Conservation (phyloP, 768 basidiomycete genomes). For the Daedalea quercina region DNA sequence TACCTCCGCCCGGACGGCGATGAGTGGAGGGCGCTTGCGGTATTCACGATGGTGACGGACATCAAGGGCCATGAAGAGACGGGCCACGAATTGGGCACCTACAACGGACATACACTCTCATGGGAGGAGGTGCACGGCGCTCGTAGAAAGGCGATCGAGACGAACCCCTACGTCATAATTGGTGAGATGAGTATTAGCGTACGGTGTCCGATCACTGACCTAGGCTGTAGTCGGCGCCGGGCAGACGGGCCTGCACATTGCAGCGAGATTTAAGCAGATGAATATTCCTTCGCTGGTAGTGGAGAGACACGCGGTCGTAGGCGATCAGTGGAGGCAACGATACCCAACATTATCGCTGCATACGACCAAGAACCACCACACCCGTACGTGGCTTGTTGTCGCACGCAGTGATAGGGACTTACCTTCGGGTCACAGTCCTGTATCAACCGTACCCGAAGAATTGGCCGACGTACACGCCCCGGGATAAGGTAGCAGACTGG, state of each 20-base stretch:
- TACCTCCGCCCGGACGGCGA: slow-evolving; percentile 21
- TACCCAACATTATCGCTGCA: slow-evolving; percentile 38
- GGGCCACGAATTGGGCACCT: slow-evolving; percentile 23
- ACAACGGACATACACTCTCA: slow-evolving; percentile 29
- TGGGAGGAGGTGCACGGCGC: slow-evolving; percentile 21
- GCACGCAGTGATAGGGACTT: not conserved
- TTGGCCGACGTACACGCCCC: slow-evolving; percentile 36
- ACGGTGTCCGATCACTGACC: too few relatives aligned
- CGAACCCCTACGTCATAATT: slow-evolving; percentile 33
- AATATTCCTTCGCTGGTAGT: slow-evolving; percentile 32
- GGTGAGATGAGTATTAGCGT: slow-evolving; percentile 19
- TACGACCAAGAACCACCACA: slow-evolving; percentile 23
- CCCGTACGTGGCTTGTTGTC: slow-evolving; percentile 4
- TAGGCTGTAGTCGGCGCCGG: slow-evolving; percentile 33
- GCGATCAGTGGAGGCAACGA: slow-evolving; percentile 37
- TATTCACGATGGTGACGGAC: slow-evolving; percentile 13
- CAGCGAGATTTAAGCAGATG: slow-evolving; percentile 37
- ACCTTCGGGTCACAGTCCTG: slow-evolving; percentile 23
- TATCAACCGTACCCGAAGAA: slow-evolving; percentile 32
- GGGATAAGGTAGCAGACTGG: slow-evolving; percentile 38
- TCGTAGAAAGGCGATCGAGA: slow-evolving; percentile 30
- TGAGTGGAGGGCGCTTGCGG: slow-evolving; percentile 29
- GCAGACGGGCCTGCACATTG: slow-evolving; percentile 37
- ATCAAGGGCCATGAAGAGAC: slow-evolving; percentile 30
- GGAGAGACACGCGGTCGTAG: slow-evolving; percentile 28